Conservation (phyloP, 352 stramenopile species). For the Globisporangium polare region DNA sequence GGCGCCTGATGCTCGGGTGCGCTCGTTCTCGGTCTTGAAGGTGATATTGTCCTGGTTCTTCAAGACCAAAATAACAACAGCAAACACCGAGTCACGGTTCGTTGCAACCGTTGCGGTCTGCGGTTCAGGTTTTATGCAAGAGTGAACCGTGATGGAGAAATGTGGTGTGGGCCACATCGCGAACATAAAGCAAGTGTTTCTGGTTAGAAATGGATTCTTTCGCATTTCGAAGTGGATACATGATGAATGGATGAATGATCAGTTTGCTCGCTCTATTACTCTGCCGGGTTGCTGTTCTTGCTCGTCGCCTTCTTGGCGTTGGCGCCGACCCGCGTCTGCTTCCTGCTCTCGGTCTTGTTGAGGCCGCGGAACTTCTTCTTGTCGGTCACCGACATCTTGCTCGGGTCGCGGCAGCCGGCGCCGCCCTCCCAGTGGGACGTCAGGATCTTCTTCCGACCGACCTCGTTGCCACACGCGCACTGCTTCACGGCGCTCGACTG, state of each 20-base stretch:
- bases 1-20: not conserved
- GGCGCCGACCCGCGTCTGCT: conserved; percentile 64
- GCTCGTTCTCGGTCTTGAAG: not conserved
- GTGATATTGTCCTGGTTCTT: not conserved
- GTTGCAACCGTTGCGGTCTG: not conserved
- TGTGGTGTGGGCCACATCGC: not conserved
- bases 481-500: conserved; percentile 72
- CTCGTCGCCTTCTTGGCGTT: conserved; percentile 34
- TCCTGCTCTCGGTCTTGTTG: conserved; percentile 82
- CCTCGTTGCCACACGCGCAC: conserved; percentile 71
- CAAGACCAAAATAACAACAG: not conserved
- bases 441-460: conserved; percentile 40
- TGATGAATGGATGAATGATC: too few relatives aligned
- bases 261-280: too few relatives aligned
- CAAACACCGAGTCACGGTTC: not conserved
- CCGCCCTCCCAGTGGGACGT: conserved; percentile 78
- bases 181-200: not conserved
- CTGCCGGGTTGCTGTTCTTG: not conserved
- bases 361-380: conserved; percentile 69
- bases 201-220: not conserved
- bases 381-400: conserved; percentile 59
- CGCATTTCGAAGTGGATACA: not conserved
- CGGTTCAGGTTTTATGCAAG: not conserved
- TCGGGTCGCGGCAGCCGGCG: conserved; percentile 57
- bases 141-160: not conserved